phyloP scores from a whole-genome alignment of 2,329 filamentous ascomycete species.

The Ceratocystis huliohia region DNA sequence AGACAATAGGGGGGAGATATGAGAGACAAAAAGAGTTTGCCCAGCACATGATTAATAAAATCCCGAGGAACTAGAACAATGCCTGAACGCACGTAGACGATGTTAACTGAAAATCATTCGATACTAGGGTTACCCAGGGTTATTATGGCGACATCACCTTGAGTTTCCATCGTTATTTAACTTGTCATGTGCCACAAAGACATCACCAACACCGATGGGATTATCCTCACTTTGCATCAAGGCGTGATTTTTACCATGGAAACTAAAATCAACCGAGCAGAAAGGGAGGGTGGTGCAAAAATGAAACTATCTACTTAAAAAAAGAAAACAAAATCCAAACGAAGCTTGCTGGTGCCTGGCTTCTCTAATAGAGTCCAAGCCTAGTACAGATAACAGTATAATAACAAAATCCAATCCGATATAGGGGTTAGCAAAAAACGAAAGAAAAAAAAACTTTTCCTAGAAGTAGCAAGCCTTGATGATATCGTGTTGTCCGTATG shows the following conservation, averaged over 20 bases:
- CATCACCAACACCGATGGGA: too few relatives aligned
- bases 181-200: too few relatives aligned
- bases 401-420: conserved; percentile 7
- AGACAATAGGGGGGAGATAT: background rate
- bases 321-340: background rate
- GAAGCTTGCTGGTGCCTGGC: conserved; percentile 3
- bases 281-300: background rate
- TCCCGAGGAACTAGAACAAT: background rate
- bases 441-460: conserved; percentile 2
- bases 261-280: background rate
- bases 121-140: too few relatives aligned
- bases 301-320: conserved; percentile 1
- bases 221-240: too few relatives aligned
- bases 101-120: too few relatives aligned
- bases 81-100: too few relatives aligned
- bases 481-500: background rate
- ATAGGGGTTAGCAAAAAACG: background rate
- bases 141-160: too few relatives aligned
- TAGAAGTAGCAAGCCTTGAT: background rate
- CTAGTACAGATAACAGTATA: conserved; percentile 1
- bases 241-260: too few relatives aligned
- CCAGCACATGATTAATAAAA: too few relatives aligned
- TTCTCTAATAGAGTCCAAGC: conserved; percentile 9
- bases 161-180: too few relatives aligned
- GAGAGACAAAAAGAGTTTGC: background rate